Percentiles rank a stretch among this genome's conserved stretches.
phyloP scores from a whole-genome alignment of 768 basidiomycete species.

The Sporobolomyces roseus region DNA sequence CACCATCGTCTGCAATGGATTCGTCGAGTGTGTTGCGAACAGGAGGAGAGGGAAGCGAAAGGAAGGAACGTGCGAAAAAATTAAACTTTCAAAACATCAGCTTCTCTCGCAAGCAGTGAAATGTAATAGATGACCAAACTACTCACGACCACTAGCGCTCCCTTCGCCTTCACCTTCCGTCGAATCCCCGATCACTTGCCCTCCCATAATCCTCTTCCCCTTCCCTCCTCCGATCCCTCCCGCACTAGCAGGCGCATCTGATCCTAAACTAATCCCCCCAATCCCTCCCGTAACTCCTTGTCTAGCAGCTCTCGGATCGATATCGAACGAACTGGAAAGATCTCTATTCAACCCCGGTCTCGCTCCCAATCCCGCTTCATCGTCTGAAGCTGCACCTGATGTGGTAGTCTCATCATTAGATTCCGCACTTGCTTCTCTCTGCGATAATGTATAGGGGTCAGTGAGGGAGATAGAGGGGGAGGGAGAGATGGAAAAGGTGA shows the following conservation, averaged over 20 bases:
- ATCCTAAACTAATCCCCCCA: conserved; percentile 1
- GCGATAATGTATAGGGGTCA: neutral
- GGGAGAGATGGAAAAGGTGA: neutral
- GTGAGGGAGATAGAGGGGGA: neutral
- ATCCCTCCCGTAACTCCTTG: neutral
- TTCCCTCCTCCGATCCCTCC: neutral
- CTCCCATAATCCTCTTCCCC: neutral
- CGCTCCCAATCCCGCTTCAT: neutral
- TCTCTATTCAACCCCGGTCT: neutral
- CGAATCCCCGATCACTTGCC: neutral
- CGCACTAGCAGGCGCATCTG: neutral
- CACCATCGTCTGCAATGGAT: conserved; percentile 61
- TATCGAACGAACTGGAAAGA: neutral
- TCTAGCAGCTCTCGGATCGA: neutral
- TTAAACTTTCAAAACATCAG: no score
- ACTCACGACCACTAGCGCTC: conserved; percentile 23
- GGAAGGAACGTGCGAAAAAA: no score
- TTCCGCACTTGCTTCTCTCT: conserved; percentile 41
- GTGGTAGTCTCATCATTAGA: conserved; percentile 31
- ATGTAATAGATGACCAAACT: neutral
- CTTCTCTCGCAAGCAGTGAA: no score
- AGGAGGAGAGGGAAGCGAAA: neutral
- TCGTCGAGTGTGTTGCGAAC: no score
- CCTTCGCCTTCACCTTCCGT: conserved; percentile 4
- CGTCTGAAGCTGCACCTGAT: conserved; percentile 3